Evolutionary conservation across 75 land plant species (phyloP), one percentile per base, ranked within the genome.

Genomic region (Pinus taeda): DNA sequence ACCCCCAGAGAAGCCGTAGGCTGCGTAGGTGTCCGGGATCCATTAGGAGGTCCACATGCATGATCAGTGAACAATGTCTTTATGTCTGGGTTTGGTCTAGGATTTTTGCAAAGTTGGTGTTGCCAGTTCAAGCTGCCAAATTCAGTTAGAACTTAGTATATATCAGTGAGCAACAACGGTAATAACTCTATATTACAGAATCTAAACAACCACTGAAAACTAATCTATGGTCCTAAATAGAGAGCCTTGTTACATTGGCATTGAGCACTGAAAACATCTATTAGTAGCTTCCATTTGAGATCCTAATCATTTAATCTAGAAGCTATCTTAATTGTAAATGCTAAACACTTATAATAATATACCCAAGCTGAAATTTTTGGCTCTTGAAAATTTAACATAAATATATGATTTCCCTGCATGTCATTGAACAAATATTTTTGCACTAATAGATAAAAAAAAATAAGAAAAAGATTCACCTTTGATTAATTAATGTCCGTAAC

Each of bases 31-130:
- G 87, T 86, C 36, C 87, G 90, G 74, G 90, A 77, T 21, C 94
- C 94, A 84, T 85, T 92, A 71, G 88, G 77, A n/a, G 88, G 88
- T 15, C 79, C 57, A 79, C 94, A 92, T 55, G 90, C 75, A 79
- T 92, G 94, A 73, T 92, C 94, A 12, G 67, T 79, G 71, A 92
- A 92, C 77, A 92, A 74, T 21, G 94, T 92, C 75, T 92, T 92
- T 57, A 92, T 92, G 73, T 92, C 94, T 39, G 94, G 94, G 60
- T 92, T 92, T 71, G 92, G 82, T 78, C 88, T 81, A 39, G 94
- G 94, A 79, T 92, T 92, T 76, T 92, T 92, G 75, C 94, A 92
- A 15, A 92, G 89, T 83, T 92, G 94, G 70, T 92, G 94, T 76
- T 92, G 94, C 94, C 94, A 92, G 63, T 92, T 92, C 83, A 92